phyloP scores from a whole-genome alignment of 345 rosid species.

The Abelmoschus esculentus region DNA sequence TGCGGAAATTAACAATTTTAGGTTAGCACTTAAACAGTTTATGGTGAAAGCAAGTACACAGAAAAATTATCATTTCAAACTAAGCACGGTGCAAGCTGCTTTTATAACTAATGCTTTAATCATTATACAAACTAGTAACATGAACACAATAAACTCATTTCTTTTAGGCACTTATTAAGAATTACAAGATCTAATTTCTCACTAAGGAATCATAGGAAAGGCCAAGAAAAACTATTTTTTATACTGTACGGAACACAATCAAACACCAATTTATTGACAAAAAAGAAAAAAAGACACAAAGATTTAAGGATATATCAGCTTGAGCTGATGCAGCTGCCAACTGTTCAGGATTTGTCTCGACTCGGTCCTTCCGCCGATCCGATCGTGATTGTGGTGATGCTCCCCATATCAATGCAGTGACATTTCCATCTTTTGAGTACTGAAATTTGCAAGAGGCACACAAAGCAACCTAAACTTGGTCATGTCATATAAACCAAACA shows the following conservation, averaged over 20 bases:
- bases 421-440: conserved; percentile 64
- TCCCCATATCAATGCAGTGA: conserved; percentile 45
- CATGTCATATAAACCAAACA: not conserved
- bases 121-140: not conserved
- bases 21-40: not conserved
- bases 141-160: not conserved
- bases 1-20: not conserved
- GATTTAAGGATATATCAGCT: conserved; percentile 91
- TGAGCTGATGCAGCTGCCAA: conserved; percentile 97
- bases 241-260: not conserved
- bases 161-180: not conserved
- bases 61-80: not conserved
- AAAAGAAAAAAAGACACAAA: not conserved
- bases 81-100: not conserved
- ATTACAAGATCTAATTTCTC: not conserved
- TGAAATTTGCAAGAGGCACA: conserved; percentile 27
- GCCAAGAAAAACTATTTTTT: not conserved
- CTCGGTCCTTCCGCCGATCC: conserved; percentile 85
- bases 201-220: not conserved
- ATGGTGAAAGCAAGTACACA: not conserved
- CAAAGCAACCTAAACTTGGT: conserved; percentile 1
- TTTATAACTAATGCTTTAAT: not conserved
- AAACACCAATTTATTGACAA: not conserved
- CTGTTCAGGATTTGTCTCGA: conserved; percentile 96
- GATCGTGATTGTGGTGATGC: conserved; percentile 7